Evolutionary conservation across 169 alveolate species (phyloP).

Genomic region (Perkinsus chesapeaki): DNA sequence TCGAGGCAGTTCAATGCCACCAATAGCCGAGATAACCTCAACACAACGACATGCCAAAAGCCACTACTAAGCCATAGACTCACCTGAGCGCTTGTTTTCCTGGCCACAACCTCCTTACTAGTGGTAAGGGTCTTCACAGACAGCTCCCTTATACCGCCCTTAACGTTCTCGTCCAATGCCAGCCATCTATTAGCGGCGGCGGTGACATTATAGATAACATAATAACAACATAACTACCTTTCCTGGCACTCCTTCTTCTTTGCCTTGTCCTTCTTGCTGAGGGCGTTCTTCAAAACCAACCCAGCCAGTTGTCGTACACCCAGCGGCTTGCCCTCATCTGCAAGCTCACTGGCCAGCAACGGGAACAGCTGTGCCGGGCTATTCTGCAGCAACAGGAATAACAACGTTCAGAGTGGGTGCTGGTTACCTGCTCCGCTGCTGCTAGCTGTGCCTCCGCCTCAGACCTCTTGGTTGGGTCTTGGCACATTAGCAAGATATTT

Average conservation of each 20-base stretch:
- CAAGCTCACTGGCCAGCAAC: background rate
- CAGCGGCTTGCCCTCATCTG: background rate
- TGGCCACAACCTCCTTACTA: background rate
- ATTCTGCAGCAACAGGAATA: background rate
- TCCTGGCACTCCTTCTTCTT: background rate
- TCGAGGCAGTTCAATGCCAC: background rate
- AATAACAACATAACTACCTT: background rate
- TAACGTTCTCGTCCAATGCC: background rate
- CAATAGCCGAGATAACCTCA: background rate
- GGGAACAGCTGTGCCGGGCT: background rate
- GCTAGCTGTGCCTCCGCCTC: background rate
- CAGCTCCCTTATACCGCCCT: background rate
- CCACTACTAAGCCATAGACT: background rate
- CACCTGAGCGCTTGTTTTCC: background rate
- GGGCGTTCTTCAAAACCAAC: conserved; percentile 1
- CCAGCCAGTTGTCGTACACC: background rate
- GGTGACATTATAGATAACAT: background rate
- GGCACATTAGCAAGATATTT: background rate
- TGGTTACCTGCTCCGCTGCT: background rate
- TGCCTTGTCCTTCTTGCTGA: background rate
- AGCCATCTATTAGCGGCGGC: background rate
- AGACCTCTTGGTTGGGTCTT: background rate
- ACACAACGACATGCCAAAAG: background rate
- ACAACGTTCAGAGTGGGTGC: background rate
- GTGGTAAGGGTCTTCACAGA: background rate